Evolutionary conservation across 2,329 filamentous ascomycete genomes (phyloP).

Genomic region (Trichoderma guizhouense): DNA sequence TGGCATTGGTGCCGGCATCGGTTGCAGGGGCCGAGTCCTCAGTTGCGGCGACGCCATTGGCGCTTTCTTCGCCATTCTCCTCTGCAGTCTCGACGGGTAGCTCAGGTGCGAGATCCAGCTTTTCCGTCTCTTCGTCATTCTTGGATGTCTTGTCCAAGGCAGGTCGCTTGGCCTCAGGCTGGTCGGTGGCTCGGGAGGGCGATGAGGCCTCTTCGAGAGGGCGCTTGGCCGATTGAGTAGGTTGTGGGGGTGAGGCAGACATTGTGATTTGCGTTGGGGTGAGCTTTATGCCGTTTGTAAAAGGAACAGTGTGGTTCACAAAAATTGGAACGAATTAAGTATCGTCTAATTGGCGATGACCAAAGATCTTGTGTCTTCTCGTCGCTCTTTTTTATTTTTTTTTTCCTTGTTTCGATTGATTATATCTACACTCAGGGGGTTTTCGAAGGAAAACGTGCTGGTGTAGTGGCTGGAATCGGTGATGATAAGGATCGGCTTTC

Average conservation of each 20-base stretch:
- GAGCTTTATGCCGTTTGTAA: not conserved
- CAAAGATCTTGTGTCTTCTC: constrained; percentile 25
- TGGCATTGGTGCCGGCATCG: constrained; percentile 33
- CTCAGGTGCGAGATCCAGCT: constrained; percentile 33
- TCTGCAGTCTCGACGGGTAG: constrained; percentile 40
- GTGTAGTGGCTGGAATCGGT: constrained; percentile 58
- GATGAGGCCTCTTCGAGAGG: constrained; percentile 96
- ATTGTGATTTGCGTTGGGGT: constrained; percentile 45
- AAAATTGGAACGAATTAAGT: constrained; percentile 14
- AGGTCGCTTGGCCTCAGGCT: constrained; percentile 94
- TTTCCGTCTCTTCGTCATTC: constrained; percentile 56
- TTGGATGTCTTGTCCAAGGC: constrained; percentile 89
- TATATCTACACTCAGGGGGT: constrained; percentile 80
- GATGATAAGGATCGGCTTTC: constrained; percentile 37
- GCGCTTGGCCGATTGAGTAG: constrained; percentile 77
- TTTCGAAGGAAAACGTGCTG: constrained; percentile 93
- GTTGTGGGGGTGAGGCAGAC: constrained; percentile 67
- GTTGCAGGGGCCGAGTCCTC: constrained; percentile 25
- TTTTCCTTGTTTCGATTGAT: constrained; percentile 37
- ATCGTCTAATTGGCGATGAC: constrained; percentile 26
- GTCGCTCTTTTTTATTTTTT: constrained; percentile 30
- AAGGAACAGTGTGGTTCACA: constrained; percentile 19
- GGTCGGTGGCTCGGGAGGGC: constrained; percentile 83
- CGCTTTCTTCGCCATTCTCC: constrained; percentile 47
- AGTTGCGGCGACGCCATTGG: constrained; percentile 47